phyloP scores from a whole-genome alignment of 306 rosid species.

The Quercus variabilis region DNA sequence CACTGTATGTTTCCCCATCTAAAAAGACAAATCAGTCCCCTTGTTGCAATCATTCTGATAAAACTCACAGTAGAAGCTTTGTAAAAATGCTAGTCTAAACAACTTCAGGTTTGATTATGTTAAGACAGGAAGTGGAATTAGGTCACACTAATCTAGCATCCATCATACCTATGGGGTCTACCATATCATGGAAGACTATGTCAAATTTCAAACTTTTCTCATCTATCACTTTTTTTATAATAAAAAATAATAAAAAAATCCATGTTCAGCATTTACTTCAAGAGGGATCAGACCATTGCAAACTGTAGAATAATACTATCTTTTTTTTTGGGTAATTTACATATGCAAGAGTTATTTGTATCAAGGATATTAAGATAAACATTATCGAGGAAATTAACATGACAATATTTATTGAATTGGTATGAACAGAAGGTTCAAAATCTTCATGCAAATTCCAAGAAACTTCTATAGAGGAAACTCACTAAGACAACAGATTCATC shows the following conservation, averaged over 20 bases:
- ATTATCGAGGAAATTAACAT: background rate
- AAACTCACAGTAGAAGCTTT: too few relatives aligned
- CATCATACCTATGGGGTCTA: too few relatives aligned
- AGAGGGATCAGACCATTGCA: background rate
- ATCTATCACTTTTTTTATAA: background rate
- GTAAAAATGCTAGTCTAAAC: too few relatives aligned
- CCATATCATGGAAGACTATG: too few relatives aligned
- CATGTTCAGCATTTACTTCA: background rate
- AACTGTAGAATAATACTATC: background rate
- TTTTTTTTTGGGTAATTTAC: background rate
- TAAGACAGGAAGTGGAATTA: too few relatives aligned
- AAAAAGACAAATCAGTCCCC: too few relatives aligned
- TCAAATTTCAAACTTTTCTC: too few relatives aligned
- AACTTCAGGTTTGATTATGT: too few relatives aligned
- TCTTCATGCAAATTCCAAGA: background rate
- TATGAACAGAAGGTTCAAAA: background rate
- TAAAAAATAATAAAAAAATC: background rate
- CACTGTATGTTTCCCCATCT: too few relatives aligned
- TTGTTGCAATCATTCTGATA: too few relatives aligned
- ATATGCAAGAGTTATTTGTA: background rate
- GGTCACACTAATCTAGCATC: too few relatives aligned
- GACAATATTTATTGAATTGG: background rate
- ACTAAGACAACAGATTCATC: conserved; percentile 89
- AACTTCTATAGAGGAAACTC: conserved; percentile 11
- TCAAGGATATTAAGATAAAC: background rate